phyloP scores from a whole-genome alignment of 1,139 yeast species.

The Candida sp. region DNA sequence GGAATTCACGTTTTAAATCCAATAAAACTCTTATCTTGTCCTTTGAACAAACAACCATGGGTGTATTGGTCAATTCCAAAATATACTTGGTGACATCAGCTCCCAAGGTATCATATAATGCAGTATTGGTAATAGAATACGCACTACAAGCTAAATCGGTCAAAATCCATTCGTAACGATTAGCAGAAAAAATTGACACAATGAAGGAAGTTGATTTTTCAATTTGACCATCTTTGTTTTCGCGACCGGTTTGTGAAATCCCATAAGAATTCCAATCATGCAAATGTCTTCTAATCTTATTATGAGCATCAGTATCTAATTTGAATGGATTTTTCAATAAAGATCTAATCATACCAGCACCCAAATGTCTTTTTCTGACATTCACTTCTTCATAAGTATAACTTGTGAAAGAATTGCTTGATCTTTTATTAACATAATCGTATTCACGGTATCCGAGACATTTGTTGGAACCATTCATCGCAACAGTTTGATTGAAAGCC shows the following conservation, averaged over 20 bases:
- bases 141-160: slow-evolving; percentile 33
- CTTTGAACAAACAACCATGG: slow-evolving; percentile 26
- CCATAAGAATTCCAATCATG: slow-evolving; percentile 16
- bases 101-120: slow-evolving; percentile 34
- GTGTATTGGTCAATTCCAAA: slow-evolving; percentile 24
- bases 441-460: slow-evolving; percentile 27
- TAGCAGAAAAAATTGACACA: slow-evolving; percentile 27
- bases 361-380: slow-evolving; percentile 18
- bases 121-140: slow-evolving; percentile 31
- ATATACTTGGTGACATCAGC: slow-evolving; percentile 24
- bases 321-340: slow-evolving; percentile 22
- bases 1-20: slow-evolving; percentile 16
- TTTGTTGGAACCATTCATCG: slow-evolving; percentile 15
- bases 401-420: slow-evolving; percentile 13
- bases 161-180: slow-evolving; percentile 32
- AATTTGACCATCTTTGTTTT: slow-evolving; percentile 8
- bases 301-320: slow-evolving; percentile 14
- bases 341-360: slow-evolving; percentile 26
- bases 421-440: slow-evolving; percentile 16
- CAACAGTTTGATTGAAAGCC: slow-evolving; percentile 22
- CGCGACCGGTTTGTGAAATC: slow-evolving; percentile 3
- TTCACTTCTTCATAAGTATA: slow-evolving; percentile 14
- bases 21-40: slow-evolving; percentile 24
- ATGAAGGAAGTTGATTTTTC: slow-evolving; percentile 21
- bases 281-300: slow-evolving; percentile 20